Percentiles rank a stretch among this genome's conserved stretches.
phyloP scores from a whole-genome alignment of 1,284 basidiomycete species.

The Pseudomicrostroma phylloplanum region DNA sequence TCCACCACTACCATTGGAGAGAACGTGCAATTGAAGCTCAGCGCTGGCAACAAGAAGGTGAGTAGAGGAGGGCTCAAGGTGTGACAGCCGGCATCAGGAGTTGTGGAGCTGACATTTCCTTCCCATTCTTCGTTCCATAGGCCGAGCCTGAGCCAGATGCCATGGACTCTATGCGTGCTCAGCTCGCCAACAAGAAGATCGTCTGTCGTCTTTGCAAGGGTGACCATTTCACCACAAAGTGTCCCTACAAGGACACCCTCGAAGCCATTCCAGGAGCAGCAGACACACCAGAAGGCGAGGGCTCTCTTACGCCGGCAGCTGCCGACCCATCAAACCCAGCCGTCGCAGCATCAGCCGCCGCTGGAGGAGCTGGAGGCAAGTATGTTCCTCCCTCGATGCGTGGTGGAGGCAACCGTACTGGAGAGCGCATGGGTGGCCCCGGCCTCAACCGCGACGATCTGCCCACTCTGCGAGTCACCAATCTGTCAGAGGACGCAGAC shows the following conservation, averaged over 20 bases:
- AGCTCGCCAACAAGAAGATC: conserved; percentile 72
- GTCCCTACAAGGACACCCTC: conserved; percentile 90
- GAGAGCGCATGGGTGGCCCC: conserved; percentile 69
- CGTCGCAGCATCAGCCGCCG: conserved; percentile 35
- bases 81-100: too few species aligned
- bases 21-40: conserved; percentile 76
- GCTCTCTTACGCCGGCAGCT: conserved; percentile 54
- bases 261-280: conserved; percentile 61
- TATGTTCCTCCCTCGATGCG: conserved; percentile 91
- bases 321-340: conserved; percentile 44
- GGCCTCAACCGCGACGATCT: conserved; percentile 66
- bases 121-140: conserved; percentile 28
- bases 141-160: conserved; percentile 65
- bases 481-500: conserved; percentile 88
- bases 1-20: conserved; percentile 90
- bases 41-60: conserved; percentile 58
- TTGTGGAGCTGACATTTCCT: background rate
- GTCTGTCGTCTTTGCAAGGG: conserved; percentile 91
- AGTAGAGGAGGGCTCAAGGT: background rate
- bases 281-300: conserved; percentile 54
- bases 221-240: conserved; percentile 94
- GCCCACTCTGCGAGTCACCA: conserved; percentile 93
- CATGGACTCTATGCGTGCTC: conserved; percentile 66
- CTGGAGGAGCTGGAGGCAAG: conserved; percentile 59
- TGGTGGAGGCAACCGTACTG: conserved; percentile 62